Base-by-base conservation (phyloP, 768 basidiomycete genomes). In the Leucosporidium yakuticum region DNA sequence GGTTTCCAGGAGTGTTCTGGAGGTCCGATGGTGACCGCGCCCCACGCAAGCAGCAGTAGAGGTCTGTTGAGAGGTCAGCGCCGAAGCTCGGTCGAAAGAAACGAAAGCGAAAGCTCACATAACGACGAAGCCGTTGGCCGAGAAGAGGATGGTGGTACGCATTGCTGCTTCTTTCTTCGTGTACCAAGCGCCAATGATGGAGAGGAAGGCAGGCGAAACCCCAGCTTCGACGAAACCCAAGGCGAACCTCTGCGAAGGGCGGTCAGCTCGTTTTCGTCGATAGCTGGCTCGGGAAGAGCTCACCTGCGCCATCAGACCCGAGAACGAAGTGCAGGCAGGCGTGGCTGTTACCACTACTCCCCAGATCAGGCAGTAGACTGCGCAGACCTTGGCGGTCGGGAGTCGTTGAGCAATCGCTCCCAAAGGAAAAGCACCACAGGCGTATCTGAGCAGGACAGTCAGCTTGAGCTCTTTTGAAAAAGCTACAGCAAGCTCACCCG, bases 151-250 rank as follows among this genome's bases (percentile, higher is more conserved):
- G 6, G 59, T 48, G 39, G 59, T 60, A 11, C 59, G 59, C 34
- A 60, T 12, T 4, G 29, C 59, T 25, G 39, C 36, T 25, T 60
- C 59, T 14, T 44, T 36, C 44, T 60, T 36, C 44, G 36, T 36
- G 59, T 60, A 60, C 59, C 59, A 60, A 29, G 36, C 25, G 27
- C 39, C 44, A 27, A 60, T 60, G 59, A 60, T 29, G 44, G 47
- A 39, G 17, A 60, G n/a, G 25, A 60, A 60, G 7, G 59, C 59
- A 7, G 59, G 59, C 44, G 59, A 60, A 14, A 60, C 39, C 1
- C 59, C 59, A 14, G 59, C 48, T 14, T 60, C 59, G 59, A 60
- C 47, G 29, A 60, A 60, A 1, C 59, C 59, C 7, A 60, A 44
- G 14, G 29, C 15, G 53, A 54, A 54, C 15, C 53, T 25, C 39